Base-by-base conservation (phyloP, 225 moss, liverwort and hornwort species). In the Neckera pumila region DNA sequence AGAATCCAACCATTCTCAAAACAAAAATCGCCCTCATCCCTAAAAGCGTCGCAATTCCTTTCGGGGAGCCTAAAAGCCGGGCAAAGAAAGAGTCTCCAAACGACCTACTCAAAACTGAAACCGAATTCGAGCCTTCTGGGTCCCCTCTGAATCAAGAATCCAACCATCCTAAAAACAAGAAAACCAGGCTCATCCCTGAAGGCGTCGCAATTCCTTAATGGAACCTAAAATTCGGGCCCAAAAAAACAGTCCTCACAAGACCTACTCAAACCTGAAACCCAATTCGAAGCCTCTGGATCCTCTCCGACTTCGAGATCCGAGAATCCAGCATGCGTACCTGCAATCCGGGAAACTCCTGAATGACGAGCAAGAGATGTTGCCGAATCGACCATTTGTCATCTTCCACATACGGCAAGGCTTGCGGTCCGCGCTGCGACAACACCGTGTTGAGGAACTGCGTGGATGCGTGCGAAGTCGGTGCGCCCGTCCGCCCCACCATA, bases 321-420 rank as follows among this genome's bases (percentile, higher is more conserved):
- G 79, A 58, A 40, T 58, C 79, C 7, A 40, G 16, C 20, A 9
- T 88, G 84, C 89, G 90, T 33, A 97, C 98, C 90, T 99, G 97
- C 92, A 99, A 90, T 43, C 98, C 96, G 38, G 98, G 97, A 88
- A 97, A 99, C 89, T 97, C 98, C 90, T 97, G 97, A 84, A 97
- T 92, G 89, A 99, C 95, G 36, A 89, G 90, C 92, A 99, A 82
- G 49, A 99, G 93, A 76, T 99, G 97, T 79, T 97, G 96, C n/a
- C 98, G 93, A 84, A 99, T 97, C 67, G 91, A 79, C 97, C 94
- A 99, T 42, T 96, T 99, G 87, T 96, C 96, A 66, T 92, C 91
- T 91, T 99, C 98, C 87, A 96, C 97, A 89, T 99, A 99, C 14
- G 97, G 97, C 91, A 99, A 91, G 56, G 98, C 96, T 86, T 96